These are phyloP conservation scores for Kockiozyma suomiensis DNA, from an alignment of 805 yeast genomes.

Conservation along the genomic window DNA sequence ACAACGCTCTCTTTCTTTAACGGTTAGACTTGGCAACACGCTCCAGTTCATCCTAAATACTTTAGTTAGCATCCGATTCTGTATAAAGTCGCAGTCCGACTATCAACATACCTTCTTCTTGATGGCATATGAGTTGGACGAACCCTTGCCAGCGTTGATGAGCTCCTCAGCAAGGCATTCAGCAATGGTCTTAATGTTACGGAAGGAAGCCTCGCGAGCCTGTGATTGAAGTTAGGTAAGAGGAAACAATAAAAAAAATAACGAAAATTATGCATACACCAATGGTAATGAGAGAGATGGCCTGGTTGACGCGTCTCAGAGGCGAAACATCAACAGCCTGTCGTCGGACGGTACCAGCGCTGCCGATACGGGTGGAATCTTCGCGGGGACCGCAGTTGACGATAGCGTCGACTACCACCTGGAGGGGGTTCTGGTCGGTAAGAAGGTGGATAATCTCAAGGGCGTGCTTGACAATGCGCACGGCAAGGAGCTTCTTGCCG, in stretches of 20 bases:
- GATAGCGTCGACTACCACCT: conserved; percentile 98
- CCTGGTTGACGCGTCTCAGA: conserved; percentile 99
- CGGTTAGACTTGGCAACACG: conserved; percentile 99
- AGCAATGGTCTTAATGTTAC: conserved; percentile 99
- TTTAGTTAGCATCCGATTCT: conserved; percentile 4
- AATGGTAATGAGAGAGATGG: conserved; percentile 94
- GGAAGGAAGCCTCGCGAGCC: conserved; percentile 97
- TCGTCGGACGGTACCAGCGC: conserved; percentile 99
- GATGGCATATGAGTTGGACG: conserved; percentile 99
- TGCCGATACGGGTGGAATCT: conserved; percentile 99
- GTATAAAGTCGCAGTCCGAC: neutral
- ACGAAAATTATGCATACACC: conserved; percentile 56
- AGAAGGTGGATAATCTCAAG: conserved; percentile 95
- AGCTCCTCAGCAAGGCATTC: conserved; percentile 99
- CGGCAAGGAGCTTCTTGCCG: conserved; percentile 99
- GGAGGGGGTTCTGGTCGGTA: conserved; percentile 99
- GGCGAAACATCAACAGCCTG: conserved; percentile 99
- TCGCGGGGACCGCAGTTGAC: conserved; percentile 99
- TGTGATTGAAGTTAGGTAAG: neutral
- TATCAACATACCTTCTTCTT: conserved; percentile 87
- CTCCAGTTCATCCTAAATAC: conserved; percentile 84
- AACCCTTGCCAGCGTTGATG: conserved; percentile 99
- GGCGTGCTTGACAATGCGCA: conserved; percentile 99
- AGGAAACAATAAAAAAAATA: conserved; percentile 40
- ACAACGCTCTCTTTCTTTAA: conserved; percentile 54